Conservation (phyloP, 108 stramenopile genomes). For the Discostella stelligeroides region DNA sequence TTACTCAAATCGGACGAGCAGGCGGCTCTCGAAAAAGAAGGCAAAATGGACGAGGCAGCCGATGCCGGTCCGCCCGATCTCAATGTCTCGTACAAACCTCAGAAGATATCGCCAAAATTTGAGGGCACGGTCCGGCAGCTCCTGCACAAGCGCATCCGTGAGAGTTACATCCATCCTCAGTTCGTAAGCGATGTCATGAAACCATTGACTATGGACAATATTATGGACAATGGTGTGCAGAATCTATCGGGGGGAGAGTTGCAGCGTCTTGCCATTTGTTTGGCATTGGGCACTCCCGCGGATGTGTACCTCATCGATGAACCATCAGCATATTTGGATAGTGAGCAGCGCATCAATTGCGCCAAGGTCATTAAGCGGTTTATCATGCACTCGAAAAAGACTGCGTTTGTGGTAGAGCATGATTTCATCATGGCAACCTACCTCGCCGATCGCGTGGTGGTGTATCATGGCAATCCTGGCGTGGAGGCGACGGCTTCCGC, state of each 20-base stretch:
- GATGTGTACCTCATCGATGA: conserved; percentile 99
- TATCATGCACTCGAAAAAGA: conserved; percentile 98
- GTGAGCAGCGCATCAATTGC: conserved; percentile 97
- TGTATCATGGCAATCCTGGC: conserved; percentile 95
- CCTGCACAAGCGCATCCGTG: conserved; percentile 95
- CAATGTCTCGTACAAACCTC: conserved; percentile 98
- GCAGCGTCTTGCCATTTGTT: conserved; percentile 96
- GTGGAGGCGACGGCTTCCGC: conserved; percentile 93
- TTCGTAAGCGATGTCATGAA: conserved; percentile 98
- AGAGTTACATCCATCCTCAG: conserved; percentile 95
- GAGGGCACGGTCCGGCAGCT: conserved; percentile 95
- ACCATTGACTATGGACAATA: conserved; percentile 90
- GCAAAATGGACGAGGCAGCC: conserved; percentile 81
- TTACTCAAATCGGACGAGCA: conserved; percentile 95
- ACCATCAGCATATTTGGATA: conserved; percentile 98
- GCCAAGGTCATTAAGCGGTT: conserved; percentile 99
- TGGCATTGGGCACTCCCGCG: conserved; percentile 95
- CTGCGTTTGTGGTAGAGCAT: conserved; percentile 98
- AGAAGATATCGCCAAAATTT: conserved; percentile 98
- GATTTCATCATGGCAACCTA: conserved; percentile 99
- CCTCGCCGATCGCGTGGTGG: conserved; percentile 97
- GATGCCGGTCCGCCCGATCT: conserved; percentile 92
- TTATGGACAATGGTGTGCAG: conserved; percentile 98
- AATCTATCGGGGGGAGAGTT: conserved; percentile 98
- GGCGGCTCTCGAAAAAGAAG: conserved; percentile 73